Conservation (phyloP, 1,139 yeast species). For the Scheffersomyces cryptocercus region DNA sequence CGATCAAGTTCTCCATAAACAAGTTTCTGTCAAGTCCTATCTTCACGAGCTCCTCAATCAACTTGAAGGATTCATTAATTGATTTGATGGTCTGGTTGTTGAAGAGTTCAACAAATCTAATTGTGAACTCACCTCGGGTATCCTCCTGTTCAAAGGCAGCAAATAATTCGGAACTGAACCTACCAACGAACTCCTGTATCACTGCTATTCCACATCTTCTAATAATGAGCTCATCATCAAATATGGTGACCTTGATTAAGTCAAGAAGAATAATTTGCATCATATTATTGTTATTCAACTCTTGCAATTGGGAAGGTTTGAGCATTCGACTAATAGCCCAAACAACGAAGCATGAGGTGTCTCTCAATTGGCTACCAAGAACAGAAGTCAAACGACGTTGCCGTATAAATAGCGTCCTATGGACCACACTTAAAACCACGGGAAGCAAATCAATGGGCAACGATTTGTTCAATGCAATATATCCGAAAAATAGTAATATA, state of each 20-base stretch:
- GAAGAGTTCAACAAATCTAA: constrained; percentile 60
- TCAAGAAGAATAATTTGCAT: constrained; percentile 34
- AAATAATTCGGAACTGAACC: constrained; percentile 52
- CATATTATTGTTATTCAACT: constrained; percentile 14
- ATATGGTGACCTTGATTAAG: constrained; percentile 55
- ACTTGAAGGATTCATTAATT: constrained; percentile 24
- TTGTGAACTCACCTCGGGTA: constrained; percentile 34
- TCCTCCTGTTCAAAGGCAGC: constrained; percentile 14
- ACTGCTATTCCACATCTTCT: constrained; percentile 87
- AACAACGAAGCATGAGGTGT: constrained; percentile 75
- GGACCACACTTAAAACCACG: constrained; percentile 30
- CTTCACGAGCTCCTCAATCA: constrained; percentile 23
- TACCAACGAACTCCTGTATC: constrained; percentile 79
- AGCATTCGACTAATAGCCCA: constrained; percentile 41
- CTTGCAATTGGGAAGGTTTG: constrained; percentile 10
- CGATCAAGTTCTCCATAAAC: constrained; percentile 29
- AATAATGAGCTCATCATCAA: constrained; percentile 73
- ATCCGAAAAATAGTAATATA: constrained; percentile 37
- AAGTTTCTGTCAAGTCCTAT: constrained; percentile 27
- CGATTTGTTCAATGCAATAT: constrained; percentile 27
- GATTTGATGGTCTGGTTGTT: constrained; percentile 10
- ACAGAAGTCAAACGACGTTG: constrained; percentile 51
- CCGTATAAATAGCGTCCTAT: constrained; percentile 53
- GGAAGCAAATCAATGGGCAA: constrained; percentile 29
- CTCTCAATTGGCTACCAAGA: constrained; percentile 71